phyloP scores from a whole-genome alignment of 2,329 filamentous ascomycete genomes.

The Cadophora luteo-olivacea region DNA sequence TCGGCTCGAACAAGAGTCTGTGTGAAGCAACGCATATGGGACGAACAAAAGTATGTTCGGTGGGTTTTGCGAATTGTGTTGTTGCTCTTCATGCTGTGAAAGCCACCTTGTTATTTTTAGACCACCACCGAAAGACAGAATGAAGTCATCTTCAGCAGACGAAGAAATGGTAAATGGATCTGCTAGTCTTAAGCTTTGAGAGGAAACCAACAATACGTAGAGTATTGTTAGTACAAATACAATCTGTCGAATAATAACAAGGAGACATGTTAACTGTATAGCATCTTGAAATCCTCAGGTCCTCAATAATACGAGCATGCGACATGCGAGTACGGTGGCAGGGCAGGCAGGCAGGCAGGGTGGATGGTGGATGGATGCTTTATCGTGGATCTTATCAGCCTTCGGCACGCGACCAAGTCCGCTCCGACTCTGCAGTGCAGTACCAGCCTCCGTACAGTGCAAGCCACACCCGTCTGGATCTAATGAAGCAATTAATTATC shows the following conservation, averaged over 20 bases:
- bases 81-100: neutral
- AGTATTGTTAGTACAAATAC: no score
- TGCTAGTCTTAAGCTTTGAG: neutral
- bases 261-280: no score
- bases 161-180: neutral
- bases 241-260: no score
- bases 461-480: slow-evolving; percentile 14
- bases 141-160: neutral
- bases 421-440: neutral
- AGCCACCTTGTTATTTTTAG: neutral
- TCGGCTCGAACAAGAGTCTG: neutral
- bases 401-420: slow-evolving; percentile 15
- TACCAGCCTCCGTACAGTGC: no score
- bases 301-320: no score
- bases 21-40: neutral
- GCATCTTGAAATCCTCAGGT: no score
- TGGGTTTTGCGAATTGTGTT: slow-evolving; percentile 5
- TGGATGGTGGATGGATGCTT: no score
- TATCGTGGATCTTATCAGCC: neutral
- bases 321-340: no score
- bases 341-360: no score
- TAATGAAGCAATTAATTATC: neutral
- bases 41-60: slow-evolving; percentile 1
- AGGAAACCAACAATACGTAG: no score
- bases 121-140: neutral